These are phyloP conservation scores for Pseudogymnoascus sp. DNA, from an alignment of 2,329 filamentous ascomycete species.

Conservation along the genomic window DNA sequence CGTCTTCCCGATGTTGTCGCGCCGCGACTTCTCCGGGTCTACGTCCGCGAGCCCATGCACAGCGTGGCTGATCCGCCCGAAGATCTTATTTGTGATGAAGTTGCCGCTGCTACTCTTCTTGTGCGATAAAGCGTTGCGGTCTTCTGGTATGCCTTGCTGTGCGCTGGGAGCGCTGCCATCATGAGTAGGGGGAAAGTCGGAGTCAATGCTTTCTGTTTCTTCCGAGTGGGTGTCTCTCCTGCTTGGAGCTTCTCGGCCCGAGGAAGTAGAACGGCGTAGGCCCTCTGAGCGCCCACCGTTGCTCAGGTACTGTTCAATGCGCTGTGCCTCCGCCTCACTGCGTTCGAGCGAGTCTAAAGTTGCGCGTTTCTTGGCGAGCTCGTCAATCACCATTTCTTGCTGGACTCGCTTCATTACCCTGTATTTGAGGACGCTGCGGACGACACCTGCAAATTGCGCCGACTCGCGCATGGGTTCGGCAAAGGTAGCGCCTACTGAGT, in stretches of 20 bases:
- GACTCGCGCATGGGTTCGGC: slow-evolving; percentile 97
- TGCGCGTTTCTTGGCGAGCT: slow-evolving; percentile 75
- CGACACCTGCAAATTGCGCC: slow-evolving; percentile 92
- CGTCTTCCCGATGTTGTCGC: slow-evolving; percentile 93
- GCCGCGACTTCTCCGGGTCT: slow-evolving; percentile 83
- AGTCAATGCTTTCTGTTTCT: slow-evolving; percentile 86
- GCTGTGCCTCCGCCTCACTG: slow-evolving; percentile 84
- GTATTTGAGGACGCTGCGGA: slow-evolving; percentile 80
- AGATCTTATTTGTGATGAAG: slow-evolving; percentile 88
- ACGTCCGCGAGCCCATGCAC: slow-evolving; percentile 94
- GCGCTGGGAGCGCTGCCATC: slow-evolving; percentile 68
- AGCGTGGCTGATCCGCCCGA: slow-evolving; percentile 88
- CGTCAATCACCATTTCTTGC: slow-evolving; percentile 93
- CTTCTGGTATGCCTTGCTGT: slow-evolving; percentile 56
- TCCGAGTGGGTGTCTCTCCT: slow-evolving; percentile 41
- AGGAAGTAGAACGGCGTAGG: slow-evolving; percentile 58
- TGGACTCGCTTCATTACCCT: slow-evolving; percentile 89
- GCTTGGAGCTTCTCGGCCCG: slow-evolving; percentile 40
- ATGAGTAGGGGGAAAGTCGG: slow-evolving; percentile 87
- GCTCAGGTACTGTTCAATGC: slow-evolving; percentile 87
- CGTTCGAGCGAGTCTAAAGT: slow-evolving; percentile 83
- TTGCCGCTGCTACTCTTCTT: slow-evolving; percentile 78
- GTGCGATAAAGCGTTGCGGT: slow-evolving; percentile 43
- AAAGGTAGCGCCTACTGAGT: slow-evolving; percentile 82
- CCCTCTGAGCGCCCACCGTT: slow-evolving; percentile 54